Evolutionary conservation across 345 rosid genomes (phyloP).

Genomic region (Viola odorata): DNA sequence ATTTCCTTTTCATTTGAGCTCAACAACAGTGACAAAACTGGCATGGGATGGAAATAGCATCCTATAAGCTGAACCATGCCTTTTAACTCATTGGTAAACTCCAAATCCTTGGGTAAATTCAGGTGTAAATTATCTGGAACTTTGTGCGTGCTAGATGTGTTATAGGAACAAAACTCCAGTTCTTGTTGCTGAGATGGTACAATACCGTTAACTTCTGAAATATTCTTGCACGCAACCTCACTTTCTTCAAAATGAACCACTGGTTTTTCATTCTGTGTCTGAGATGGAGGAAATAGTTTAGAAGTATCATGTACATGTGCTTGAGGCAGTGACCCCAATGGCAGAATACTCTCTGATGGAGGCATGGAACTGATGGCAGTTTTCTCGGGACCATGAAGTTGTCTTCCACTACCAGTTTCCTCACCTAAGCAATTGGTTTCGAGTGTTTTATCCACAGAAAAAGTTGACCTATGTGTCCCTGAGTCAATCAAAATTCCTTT

Average conservation of each 20-base stretch:
- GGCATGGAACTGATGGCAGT: conserved; percentile 15
- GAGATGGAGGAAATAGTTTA: conserved; percentile 21
- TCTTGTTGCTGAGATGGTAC: conserved; percentile 23
- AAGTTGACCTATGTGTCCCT: conserved; percentile 23
- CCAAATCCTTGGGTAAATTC: conserved; percentile 32
- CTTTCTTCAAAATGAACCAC: conserved; percentile 24
- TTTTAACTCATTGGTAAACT: conserved; percentile 38
- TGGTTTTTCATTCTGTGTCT: conserved; percentile 22
- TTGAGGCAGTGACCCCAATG: conserved; percentile 20
- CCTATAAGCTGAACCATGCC: conserved; percentile 53
- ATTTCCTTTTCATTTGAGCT: conserved; percentile 46
- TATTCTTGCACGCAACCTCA: conserved; percentile 21
- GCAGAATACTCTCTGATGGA: conserved; percentile 11
- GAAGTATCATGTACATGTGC: conserved; percentile 15
- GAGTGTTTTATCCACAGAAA: conserved; percentile 24
- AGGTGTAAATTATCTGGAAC: conserved; percentile 24
- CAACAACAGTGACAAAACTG: conserved; percentile 49
- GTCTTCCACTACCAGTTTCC: conserved; percentile 23
- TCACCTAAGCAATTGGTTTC: conserved; percentile 11
- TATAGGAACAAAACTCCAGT: conserved; percentile 20
- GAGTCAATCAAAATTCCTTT: conserved; percentile 20
- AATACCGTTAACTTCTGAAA: conserved; percentile 17
- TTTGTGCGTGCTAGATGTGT: conserved; percentile 19
- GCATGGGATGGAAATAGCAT: conserved; percentile 69
- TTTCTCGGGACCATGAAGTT: conserved; percentile 19